Base-by-base conservation (phyloP, 805 yeast genomes). In the Saccharomyces eubayanus region DNA sequence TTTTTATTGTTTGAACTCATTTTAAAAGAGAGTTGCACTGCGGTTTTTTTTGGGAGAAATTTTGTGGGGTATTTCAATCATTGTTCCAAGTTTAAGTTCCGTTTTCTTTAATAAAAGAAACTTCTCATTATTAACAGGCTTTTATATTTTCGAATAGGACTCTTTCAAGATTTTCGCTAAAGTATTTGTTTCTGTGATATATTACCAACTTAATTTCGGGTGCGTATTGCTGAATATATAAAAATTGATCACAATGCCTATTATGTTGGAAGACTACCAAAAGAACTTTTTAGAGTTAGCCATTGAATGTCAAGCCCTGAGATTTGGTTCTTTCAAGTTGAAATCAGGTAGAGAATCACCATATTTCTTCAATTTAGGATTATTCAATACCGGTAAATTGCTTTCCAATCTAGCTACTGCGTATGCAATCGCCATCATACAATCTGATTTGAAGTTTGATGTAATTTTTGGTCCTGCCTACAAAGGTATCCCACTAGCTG, bases 401-500 rank as follows among this genome's bases (percentile, higher is more conserved):
- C 76, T 92, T 56, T 81, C 89, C n/a, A 81, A 83, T 45, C 76
- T 92, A 62, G 97, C 96, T 21, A 80, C 85, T 5, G 86, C 96
- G 6, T 94, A 91, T 67, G 98, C 99, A 30, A 78, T 81, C 55
- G 87, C 96, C 29, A 92, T 92, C 60, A 83, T 91, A 61, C 83
- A 80, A 49, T 80, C 92, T 0, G 92, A 86, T 5, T 66, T 92
- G 50, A 85, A 90, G 68, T 91, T 92, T 63, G 98, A 92, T 65
- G 83, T 94, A 46, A 74, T 92, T 53, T 92, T 92, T 66, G 99
- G 99, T 6, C 99, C 99, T 10, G 99, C 99, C 29, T 92, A 92
- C 74, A 94, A 94, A 74, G 99, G 99, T 20, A 92, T 92, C 62
- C 96, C 99, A 24, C 78, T 92, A 54, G 96, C 96, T 51, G 96